These are phyloP conservation scores for Tuber magnatum DNA, from an alignment of 495 filamentous ascomycete genomes.

Conservation along the genomic window DNA sequence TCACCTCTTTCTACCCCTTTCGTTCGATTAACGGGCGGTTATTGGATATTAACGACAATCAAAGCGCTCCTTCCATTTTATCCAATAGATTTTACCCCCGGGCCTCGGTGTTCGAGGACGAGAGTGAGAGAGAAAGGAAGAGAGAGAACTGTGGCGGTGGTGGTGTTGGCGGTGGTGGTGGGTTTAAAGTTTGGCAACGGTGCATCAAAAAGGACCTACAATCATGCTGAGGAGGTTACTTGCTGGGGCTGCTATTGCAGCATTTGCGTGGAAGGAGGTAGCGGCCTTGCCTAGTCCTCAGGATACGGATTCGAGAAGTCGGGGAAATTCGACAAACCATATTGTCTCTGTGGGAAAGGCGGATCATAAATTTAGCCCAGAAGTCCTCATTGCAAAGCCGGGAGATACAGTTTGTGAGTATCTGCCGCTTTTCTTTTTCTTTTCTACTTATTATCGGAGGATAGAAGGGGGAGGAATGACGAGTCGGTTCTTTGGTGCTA, in stretches of 20 bases:
- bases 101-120: background rate
- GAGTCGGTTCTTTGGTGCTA: background rate
- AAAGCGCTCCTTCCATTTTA: background rate
- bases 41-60: background rate
- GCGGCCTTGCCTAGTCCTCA: background rate
- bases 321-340: constrained; percentile 3
- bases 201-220: background rate
- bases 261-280: constrained; percentile 5
- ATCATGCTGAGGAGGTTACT: constrained; percentile 23
- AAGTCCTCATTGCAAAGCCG: constrained; percentile 3
- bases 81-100: background rate
- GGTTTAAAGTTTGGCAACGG: background rate
- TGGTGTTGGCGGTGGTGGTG: too few species aligned
- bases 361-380: constrained; percentile 16
- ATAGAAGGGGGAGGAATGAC: background rate
- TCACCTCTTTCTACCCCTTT: background rate
- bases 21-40: background rate
- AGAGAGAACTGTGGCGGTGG: background rate
- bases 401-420: constrained; percentile 26
- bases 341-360: constrained; percentile 17
- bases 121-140: background rate
- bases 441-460: background rate
- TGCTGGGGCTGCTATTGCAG: constrained; percentile 7
- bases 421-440: background rate
- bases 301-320: background rate